Percentiles rank a stretch among this genome's conserved stretches.
Evolutionary conservation across 352 stramenopile genomes (phyloP).

Genomic region (Pythium apleroticum): DNA sequence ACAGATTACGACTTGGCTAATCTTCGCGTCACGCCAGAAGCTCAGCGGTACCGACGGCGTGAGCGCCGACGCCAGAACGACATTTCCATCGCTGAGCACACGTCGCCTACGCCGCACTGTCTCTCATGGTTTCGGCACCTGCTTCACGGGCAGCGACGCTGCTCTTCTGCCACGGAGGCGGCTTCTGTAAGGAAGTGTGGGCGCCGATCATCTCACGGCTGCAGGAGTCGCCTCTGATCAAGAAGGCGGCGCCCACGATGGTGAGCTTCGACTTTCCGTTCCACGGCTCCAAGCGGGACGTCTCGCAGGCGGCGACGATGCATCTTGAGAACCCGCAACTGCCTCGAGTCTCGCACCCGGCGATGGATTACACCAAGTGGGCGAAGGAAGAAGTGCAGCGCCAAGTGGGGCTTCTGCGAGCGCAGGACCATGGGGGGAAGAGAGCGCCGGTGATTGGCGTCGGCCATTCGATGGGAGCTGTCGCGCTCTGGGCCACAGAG

Average conservation of each 20-base stretch:
- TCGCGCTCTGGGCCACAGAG: conserved; percentile 35
- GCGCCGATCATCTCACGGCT: conserved; percentile 39
- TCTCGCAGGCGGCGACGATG: conserved; percentile 31
- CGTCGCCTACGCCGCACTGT: too few relatives aligned
- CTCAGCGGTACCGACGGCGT: not conserved
- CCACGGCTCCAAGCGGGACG: conserved; percentile 49
- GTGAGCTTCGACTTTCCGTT: conserved; percentile 50
- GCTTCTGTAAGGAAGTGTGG: conserved; percentile 54
- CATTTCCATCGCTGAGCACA: too few relatives aligned
- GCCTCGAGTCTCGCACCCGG: conserved; percentile 38
- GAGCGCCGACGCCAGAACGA: too few relatives aligned
- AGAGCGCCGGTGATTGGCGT: conserved; percentile 44
- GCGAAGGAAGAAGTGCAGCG: conserved; percentile 17
- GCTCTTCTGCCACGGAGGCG: conserved; percentile 46
- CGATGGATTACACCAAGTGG: conserved; percentile 26
- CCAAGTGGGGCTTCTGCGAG: conserved; percentile 11
- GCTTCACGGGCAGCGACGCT: conserved; percentile 14
- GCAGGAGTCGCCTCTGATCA: conserved; percentile 31
- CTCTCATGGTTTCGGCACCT: not conserved
- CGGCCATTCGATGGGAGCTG: conserved; percentile 45
- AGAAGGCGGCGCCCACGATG: conserved; percentile 10
- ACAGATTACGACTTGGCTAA: too few relatives aligned
- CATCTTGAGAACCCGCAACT: conserved; percentile 26
- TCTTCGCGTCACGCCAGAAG: too few relatives aligned
- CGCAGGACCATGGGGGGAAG: not conserved